Percentiles rank a stretch among this genome's conserved stretches.
Conservation (phyloP, 805 yeast species). For the Zygoascus tannicola region DNA sequence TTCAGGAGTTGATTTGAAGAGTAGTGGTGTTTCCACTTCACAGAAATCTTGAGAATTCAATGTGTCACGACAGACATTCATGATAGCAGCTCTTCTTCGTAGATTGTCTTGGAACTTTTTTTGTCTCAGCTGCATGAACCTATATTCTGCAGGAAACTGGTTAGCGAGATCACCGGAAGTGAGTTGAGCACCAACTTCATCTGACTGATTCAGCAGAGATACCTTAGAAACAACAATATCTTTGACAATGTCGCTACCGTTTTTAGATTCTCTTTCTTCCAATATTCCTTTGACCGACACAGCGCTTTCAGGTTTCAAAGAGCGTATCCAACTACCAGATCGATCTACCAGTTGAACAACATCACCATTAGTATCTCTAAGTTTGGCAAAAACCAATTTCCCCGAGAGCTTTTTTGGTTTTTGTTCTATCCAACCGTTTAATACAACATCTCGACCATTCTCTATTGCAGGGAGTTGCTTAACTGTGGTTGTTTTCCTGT, state of each 20-base stretch:
- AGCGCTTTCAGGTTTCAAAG: constrained; percentile 64
- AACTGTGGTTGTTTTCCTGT: background rate
- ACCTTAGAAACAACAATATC: constrained; percentile 50
- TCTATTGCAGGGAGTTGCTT: background rate
- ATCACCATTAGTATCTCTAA: constrained; percentile 69
- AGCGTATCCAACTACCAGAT: constrained; percentile 35
- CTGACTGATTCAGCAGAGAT: constrained; percentile 54
- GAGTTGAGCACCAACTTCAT: constrained; percentile 58
- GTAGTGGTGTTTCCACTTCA: constrained; percentile 86
- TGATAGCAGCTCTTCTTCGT: constrained; percentile 28
- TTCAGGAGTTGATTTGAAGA: constrained; percentile 95
- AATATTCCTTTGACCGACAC: constrained; percentile 54
- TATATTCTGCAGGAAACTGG: constrained; percentile 61
- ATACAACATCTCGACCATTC: constrained; percentile 25
- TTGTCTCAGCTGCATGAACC: constrained; percentile 71
- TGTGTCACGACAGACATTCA: constrained; percentile 29
- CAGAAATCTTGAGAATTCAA: constrained; percentile 42
- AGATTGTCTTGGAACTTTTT: constrained; percentile 23
- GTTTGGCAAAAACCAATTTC: constrained; percentile 55
- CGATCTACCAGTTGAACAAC: constrained; percentile 46
- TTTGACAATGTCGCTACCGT: constrained; percentile 7
- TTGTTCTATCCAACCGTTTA: constrained; percentile 80
- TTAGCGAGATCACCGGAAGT: constrained; percentile 48
- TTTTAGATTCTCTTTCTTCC: constrained; percentile 24
- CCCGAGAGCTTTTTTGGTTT: constrained; percentile 65